A percentile compares a stretch with the other conserved stretches of the same genome.
Evolutionary conservation across 2,329 filamentous ascomycete genomes (phyloP).

Genomic region (Penicillium expansum): DNA sequence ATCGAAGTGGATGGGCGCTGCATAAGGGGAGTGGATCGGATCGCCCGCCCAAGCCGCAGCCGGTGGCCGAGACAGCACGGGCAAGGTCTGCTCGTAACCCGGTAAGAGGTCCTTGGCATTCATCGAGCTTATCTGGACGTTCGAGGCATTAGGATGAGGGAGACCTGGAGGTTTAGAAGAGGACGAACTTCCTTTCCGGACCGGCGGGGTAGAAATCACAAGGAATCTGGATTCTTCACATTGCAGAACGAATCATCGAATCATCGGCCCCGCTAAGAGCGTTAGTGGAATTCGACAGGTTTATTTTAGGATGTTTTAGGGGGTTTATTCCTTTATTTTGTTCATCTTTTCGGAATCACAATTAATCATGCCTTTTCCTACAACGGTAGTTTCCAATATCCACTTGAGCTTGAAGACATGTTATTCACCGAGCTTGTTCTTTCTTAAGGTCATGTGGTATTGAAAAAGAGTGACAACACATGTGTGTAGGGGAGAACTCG

Average conservation of each 20-base stretch:
- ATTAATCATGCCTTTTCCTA: not conserved
- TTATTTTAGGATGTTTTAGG: conserved; percentile 1
- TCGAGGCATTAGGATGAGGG: not conserved
- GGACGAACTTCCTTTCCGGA: conserved; percentile 3
- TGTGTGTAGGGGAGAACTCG: not conserved
- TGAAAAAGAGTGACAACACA: not conserved
- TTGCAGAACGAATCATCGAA: conserved; percentile 21
- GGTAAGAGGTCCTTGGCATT: conserved; percentile 26
- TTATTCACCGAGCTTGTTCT: conserved; percentile 1
- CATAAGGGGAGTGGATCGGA: conserved; percentile 11
- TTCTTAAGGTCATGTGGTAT: not conserved
- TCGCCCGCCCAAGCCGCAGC: conserved; percentile 20
- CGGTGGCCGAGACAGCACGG: conserved; percentile 27
- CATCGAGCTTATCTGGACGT: conserved; percentile 21
- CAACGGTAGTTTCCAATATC: not conserved
- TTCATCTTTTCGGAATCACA: not conserved
- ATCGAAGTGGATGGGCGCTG: conserved; percentile 9
- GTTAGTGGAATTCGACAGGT: conserved; percentile 17
- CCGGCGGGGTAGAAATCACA: conserved; percentile 14
- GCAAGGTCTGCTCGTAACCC: conserved; percentile 29
- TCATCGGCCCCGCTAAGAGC: conserved; percentile 16
- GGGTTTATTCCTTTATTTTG: not conserved
- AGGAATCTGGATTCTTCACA: conserved; percentile 18
- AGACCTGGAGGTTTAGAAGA: not conserved
- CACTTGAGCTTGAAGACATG: not conserved